Base-by-base conservation (phyloP, 352 stramenopile genomes). In the Globisporangium perplexum region DNA sequence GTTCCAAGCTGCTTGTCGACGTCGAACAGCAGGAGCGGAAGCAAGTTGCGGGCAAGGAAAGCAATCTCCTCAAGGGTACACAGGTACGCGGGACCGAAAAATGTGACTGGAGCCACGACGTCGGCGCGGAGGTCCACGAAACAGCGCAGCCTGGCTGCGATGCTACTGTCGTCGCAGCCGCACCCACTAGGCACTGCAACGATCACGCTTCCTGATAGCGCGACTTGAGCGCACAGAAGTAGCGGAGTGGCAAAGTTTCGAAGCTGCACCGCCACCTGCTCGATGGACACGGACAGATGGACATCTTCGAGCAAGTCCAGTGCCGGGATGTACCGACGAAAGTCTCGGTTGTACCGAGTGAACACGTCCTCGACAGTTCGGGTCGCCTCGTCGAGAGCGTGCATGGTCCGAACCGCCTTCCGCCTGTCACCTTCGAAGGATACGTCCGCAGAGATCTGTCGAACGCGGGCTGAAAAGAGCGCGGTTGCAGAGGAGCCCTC, bases 41-140 rank as follows among this genome's bases (percentile, higher is more conserved):
- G 24, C 8, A 83, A 47, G 0, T 35, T 47, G 30, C 72, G 48
- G 12, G 53, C 60, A 4, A 83, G 59, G 0, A 47, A 50, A 1
- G 60, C 59, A 11, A 92, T 53, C 39, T 90, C 79, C 49, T 75
- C 43, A 28, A 92, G 47, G 0, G 70, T 73, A 45, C 78, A 72
- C 12, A 83, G 33, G 47, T 89, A 86, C 1, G 66, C 62, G 35
- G 79, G 79, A 23, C 63, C 69, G 47, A 87, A 92, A 42, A 71
- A 84, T 20, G 71, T 30, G 14, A 77, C 62, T 22, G 77, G 67
- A 18, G 48, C 55, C 2, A 43, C 60, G 12, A 86, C 31, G 15
- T 57, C 38, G 7, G 86, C 46, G 5, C 55, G 48, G 0, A 92
- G 31, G 42, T 89, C 63, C 8, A 69, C 18, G 43, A 76, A 89